A percentile compares a stretch with the other conserved stretches of the same genome.
Conservation (phyloP, 345 rosid genomes). For the Erysimum cheiranthoides region DNA sequence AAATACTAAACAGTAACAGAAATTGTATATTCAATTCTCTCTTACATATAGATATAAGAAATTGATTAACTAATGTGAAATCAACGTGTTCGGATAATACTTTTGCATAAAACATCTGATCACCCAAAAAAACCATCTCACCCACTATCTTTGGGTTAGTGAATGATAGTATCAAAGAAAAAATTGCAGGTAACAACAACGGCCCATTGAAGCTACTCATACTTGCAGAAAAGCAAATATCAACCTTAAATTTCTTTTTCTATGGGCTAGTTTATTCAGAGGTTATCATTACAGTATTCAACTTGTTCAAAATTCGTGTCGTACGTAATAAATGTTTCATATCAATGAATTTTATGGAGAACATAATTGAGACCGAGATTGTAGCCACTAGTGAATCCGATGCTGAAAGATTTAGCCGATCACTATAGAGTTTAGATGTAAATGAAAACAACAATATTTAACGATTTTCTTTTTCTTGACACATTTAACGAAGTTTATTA, state of each 20-base stretch:
- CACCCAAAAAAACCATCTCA: too few relatives aligned
- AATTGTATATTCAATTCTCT: too few relatives aligned
- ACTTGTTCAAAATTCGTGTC: background rate
- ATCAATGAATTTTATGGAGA: background rate
- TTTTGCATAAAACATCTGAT: too few relatives aligned
- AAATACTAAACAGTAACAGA: too few relatives aligned
- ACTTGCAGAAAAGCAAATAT: background rate
- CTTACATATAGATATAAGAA: too few relatives aligned
- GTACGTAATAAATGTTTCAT: background rate
- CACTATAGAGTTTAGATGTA: background rate
- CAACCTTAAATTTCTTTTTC: background rate
- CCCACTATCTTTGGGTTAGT: background rate
- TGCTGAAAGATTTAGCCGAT: background rate
- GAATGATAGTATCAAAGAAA: background rate
- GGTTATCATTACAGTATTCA: background rate
- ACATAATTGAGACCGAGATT: background rate
- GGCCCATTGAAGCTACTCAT: background rate
- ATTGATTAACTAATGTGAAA: too few relatives aligned
- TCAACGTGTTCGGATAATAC: too few relatives aligned
- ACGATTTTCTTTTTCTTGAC: too few relatives aligned
- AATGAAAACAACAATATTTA: background rate
- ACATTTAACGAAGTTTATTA: too few relatives aligned
- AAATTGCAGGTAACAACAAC: background rate
- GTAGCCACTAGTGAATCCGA: background rate
- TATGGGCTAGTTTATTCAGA: background rate